Evolutionary conservation across 2,329 filamentous ascomycete species (phyloP).

Genomic region (Tolypocladium amazonense): DNA sequence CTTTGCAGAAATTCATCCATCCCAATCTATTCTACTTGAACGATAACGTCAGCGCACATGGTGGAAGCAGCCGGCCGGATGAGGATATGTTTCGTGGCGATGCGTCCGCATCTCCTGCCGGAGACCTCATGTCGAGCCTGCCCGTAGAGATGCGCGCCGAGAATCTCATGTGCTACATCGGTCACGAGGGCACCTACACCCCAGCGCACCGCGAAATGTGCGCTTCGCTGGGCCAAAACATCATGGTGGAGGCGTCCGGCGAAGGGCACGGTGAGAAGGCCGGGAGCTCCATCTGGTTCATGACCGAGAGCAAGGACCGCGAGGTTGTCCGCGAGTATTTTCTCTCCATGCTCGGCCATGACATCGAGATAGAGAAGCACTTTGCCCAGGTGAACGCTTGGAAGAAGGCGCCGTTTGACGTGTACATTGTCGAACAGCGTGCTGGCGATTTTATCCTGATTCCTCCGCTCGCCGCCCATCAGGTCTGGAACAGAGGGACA

Average conservation of each 20-base stretch:
- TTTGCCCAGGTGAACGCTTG: constrained; percentile 93
- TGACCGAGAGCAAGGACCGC: constrained; percentile 92
- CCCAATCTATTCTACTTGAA: constrained; percentile 84
- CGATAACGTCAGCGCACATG: constrained; percentile 48
- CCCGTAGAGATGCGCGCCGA: constrained; percentile 81
- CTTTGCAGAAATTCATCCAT: constrained; percentile 68
- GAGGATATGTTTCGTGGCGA: constrained; percentile 34
- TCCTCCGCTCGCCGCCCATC: constrained; percentile 85
- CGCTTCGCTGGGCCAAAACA: constrained; percentile 88
- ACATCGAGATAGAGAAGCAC: constrained; percentile 93
- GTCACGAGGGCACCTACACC: constrained; percentile 94
- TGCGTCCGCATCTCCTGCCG: constrained; percentile 58
- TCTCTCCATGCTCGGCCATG: constrained; percentile 82
- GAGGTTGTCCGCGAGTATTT: constrained; percentile 90
- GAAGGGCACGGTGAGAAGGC: constrained; percentile 63
- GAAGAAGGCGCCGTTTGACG: constrained; percentile 88
- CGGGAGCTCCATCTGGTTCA: constrained; percentile 95
- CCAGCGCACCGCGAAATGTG: constrained; percentile 97
- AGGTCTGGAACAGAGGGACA: constrained; percentile 96
- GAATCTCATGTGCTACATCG: constrained; percentile 97
- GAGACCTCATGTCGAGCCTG: constrained; percentile 91
- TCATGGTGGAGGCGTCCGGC: constrained; percentile 89
- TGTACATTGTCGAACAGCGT: constrained; percentile 85
- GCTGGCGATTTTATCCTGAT: constrained; percentile 89
- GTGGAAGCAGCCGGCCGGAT: constrained; percentile 22